Evolutionary conservation across 2,329 filamentous ascomycete species (phyloP), one percentile per base, ranked within the genome.

Genomic region (Bipolaris cookei): DNA sequence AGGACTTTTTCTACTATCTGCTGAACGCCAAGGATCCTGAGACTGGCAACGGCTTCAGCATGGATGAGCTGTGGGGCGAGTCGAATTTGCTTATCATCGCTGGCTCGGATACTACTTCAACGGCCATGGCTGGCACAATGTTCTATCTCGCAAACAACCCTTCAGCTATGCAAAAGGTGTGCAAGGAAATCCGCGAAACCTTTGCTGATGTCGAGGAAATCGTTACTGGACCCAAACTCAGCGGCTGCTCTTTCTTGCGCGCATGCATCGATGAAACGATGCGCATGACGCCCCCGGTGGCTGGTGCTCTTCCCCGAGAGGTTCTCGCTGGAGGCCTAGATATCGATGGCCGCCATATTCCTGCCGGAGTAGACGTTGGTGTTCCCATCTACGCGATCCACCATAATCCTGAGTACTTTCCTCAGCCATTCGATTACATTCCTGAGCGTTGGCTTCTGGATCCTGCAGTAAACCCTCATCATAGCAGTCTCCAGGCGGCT

Each of bases 21-120:
- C 68, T 80, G 43, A 74, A 80, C 53, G 78, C 81, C 49, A 77
- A 78, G 65, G 77, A 84, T 64, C 76, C 79, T 1, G 73, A 81
- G 59, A 80, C 79, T 14, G 75, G 78, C 56, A 66, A 77, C 30
- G 74, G 79, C 48, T 77, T 81, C 71, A 73, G 73, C 61, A 71
- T 76, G 69, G 71, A 77, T 49, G 81, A 83, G 63, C 63, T 83
- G 20, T 81, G 79, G 75, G 78, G 77, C 59, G 82, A 84, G 62
- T 80, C 77, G 34, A 79, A 81, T 51, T 70, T 81, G 2, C 64
- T 83, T 21, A 83, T 83, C 57, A 80, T 82, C 39, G 81, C 81
- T 13, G 81, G 77, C 32, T 78, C 75, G 1, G 79, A 81, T 54
- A 81, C 79, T 4, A 79, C 78, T 2, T 78, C 78, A 1, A 80